Evolutionary conservation across 2,329 filamentous ascomycete species (phyloP).

Genomic region (Apiospora kogelbergensis): DNA sequence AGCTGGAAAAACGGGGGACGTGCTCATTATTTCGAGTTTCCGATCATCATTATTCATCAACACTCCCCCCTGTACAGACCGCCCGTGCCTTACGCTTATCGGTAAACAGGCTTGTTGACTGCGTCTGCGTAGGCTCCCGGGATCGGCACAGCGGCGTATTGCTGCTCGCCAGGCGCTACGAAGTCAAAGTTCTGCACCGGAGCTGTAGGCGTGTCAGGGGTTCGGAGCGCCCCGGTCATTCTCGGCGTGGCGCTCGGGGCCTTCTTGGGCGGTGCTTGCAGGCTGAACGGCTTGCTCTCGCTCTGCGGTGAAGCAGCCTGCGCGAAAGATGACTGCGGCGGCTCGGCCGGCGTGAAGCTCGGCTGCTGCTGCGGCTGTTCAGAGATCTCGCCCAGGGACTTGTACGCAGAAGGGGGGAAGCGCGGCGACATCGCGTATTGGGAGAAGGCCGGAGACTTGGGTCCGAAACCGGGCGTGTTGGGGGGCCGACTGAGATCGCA

Average conservation of each 20-base stretch:
- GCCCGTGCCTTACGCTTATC: not conserved
- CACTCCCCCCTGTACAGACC: not conserved
- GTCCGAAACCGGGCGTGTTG: constrained; percentile 87
- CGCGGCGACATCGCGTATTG: constrained; percentile 59
- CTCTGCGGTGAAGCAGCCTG: constrained; percentile 29
- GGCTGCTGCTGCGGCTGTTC: constrained; percentile 34
- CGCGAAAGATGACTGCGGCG: constrained; percentile 63
- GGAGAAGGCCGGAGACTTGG: constrained; percentile 60
- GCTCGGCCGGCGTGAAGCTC: constrained; percentile 58
- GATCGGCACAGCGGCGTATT: constrained; percentile 85
- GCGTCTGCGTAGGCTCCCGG: constrained; percentile 73
- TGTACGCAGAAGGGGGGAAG: constrained; percentile 58
- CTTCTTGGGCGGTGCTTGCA: constrained; percentile 81
- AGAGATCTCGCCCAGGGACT: constrained; percentile 47
- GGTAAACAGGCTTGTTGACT: constrained; percentile 15
- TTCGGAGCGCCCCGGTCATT: constrained; percentile 61
- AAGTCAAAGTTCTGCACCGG: constrained; percentile 39
- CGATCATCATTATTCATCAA: constrained; percentile 19
- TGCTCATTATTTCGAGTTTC: not conserved
- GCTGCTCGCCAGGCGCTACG: constrained; percentile 75
- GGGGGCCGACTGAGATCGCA: constrained; percentile 86
- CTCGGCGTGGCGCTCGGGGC: constrained; percentile 77
- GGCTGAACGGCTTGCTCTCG: constrained; percentile 68
- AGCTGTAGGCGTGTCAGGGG: constrained; percentile 43
- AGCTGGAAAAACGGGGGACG: constrained; percentile 22